Base-by-base conservation (phyloP, 2,329 filamentous ascomycete genomes). In the Coniella lustricola region DNA sequence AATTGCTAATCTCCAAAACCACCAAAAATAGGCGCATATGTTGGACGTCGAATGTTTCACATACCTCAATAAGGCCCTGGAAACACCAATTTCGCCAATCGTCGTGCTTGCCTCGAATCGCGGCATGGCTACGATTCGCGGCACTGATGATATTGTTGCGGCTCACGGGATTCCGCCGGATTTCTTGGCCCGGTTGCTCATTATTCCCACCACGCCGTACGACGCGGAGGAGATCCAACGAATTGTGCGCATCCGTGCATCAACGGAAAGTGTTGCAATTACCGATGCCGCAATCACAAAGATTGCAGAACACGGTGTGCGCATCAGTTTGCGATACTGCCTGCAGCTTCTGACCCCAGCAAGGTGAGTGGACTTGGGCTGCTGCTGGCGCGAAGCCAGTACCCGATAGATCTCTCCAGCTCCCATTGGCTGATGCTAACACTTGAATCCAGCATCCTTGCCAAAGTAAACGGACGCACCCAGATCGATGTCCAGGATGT, bases 31-130 rank as follows among this genome's bases (percentile, higher is more conserved):
- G 90, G 91, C 95, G 52, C 91, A 98, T 74, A 98, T 98, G 93
- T 89, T 98, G 60, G 93, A 98, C 67, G 86, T 98, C 59, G 93
- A 98, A 74, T 95, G 90, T 74, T 98, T 97, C 72, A 97, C 93
- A 57, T 98, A 96, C 71, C 83, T 98, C 62, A 97, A 97, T 76
- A 87, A 90, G 63, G 93, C 93, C n/a, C 79, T 98, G 58, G 93
- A 98, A 75, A 90, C 88, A 48, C 81, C 84, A 57, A 94, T 98
- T 62, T 91, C 91, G 2, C 93, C 93, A 50, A 95, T 98, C 62
- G 93, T 98, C 53, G 93, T 98, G 57, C 84, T 98, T 53, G 93
- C 93, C 51, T 97, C 93, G 36, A 98, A 98, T 73, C 85, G 93
- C 61, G 93, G 93, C 66, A 85, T 90, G 75, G 91, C 88, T 56